Evolutionary conservation across 306 rosid species (phyloP).

Genomic region (Hylodesmum podocarpum): DNA sequence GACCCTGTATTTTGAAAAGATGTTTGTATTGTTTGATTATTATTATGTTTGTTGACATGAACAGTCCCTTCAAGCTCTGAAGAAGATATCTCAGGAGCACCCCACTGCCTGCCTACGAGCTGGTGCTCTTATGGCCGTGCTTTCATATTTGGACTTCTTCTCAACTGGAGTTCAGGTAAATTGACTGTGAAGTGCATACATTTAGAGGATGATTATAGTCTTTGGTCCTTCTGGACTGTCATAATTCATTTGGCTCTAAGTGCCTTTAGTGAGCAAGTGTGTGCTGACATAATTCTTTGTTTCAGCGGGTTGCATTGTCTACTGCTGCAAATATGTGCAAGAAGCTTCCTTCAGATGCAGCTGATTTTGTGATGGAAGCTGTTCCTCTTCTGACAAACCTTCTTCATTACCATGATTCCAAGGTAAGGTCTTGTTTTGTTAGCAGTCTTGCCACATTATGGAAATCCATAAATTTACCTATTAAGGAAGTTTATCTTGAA

Average conservation of each 20-base stretch:
- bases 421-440: constrained; percentile 47
- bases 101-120: constrained; percentile 99
- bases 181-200: background rate
- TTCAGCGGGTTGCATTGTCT: constrained; percentile 94
- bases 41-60: constrained; percentile 38
- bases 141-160: constrained; percentile 91
- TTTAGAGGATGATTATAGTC: background rate
- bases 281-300: constrained; percentile 10
- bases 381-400: constrained; percentile 95
- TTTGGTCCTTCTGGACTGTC: background rate
- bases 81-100: constrained; percentile 97
- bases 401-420: constrained; percentile 95
- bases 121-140: constrained; percentile 99
- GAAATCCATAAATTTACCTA: background rate
- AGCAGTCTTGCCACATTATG: background rate
- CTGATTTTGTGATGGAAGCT: constrained; percentile 99
- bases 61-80: constrained; percentile 98
- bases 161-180: constrained; percentile 98
- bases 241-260: background rate
- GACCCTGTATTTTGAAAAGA: background rate
- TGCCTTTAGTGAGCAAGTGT: background rate
- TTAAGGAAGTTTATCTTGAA: background rate
- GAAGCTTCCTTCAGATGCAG: constrained; percentile 99
- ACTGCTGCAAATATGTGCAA: constrained; percentile 99
- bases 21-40: constrained; percentile 1